A percentile compares a stretch with the other conserved stretches of the same genome.
phyloP scores from a whole-genome alignment of 768 basidiomycete genomes.

The Phaeotremella fagi region DNA sequence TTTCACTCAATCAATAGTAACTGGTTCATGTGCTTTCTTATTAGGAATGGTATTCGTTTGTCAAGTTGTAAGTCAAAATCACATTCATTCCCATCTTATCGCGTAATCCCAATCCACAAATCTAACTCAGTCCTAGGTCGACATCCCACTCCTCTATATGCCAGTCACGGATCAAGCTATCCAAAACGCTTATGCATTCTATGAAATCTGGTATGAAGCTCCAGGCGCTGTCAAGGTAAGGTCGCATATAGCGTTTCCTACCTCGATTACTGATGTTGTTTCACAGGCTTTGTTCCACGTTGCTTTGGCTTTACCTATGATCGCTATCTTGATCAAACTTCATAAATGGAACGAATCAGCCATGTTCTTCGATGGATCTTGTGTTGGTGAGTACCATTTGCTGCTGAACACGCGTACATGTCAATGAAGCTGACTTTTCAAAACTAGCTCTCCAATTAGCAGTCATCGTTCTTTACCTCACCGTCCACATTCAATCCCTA shows the following conservation, averaged over 20 bases:
- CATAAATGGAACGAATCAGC: conserved; percentile 87
- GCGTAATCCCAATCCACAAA: conserved; percentile 46
- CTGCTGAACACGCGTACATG: too few relatives aligned
- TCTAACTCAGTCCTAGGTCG: conserved; percentile 76
- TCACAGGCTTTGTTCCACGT: conserved; percentile 76
- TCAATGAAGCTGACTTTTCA: not conserved
- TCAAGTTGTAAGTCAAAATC: conserved; percentile 31
- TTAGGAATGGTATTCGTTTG: conserved; percentile 59
- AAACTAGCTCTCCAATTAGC: conserved; percentile 67
- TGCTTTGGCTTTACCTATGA: conserved; percentile 70
- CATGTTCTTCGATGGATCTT: conserved; percentile 88
- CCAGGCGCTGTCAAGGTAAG: conserved; percentile 87
- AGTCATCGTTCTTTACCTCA: conserved; percentile 70
- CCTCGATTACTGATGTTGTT: not conserved
- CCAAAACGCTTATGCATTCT: conserved; percentile 79
- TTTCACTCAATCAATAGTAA: conserved; percentile 82
- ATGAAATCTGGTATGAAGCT: conserved; percentile 85
- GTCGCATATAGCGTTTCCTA: conserved; percentile 4
- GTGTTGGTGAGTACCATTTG: conserved; percentile 59
- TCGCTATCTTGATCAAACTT: conserved; percentile 72
- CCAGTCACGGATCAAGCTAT: conserved; percentile 64
- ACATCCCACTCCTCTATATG: conserved; percentile 72
- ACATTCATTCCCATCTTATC: conserved; percentile 2
- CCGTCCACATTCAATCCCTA: conserved; percentile 72
- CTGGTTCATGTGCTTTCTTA: conserved; percentile 83